A percentile compares a stretch with the other conserved stretches of the same genome.
phyloP scores from a whole-genome alignment of 176 grass and related monocot species.

The Eleusine coracana region DNA sequence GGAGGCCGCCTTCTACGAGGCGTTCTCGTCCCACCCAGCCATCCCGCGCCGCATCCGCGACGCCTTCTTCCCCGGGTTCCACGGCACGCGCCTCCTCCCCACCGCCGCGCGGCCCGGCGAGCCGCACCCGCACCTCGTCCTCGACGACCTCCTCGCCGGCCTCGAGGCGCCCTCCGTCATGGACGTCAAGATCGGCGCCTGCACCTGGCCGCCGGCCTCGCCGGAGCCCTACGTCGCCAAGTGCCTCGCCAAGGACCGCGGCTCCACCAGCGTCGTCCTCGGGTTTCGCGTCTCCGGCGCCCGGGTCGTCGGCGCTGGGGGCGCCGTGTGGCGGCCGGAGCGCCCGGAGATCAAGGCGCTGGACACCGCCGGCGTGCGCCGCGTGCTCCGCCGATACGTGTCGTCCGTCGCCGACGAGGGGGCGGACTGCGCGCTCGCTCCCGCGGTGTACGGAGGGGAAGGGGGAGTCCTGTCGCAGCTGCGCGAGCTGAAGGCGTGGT shows the following conservation, averaged over 20 bases:
- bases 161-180: conserved; percentile 55
- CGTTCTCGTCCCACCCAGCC: conserved; percentile 48
- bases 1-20: conserved; percentile 74
- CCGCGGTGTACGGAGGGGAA: conserved; percentile 63
- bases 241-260: conserved; percentile 76
- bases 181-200: conserved; percentile 90
- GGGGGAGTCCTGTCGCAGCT: conserved; percentile 72
- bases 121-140: conserved; percentile 58
- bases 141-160: conserved; percentile 70
- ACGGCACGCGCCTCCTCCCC: conserved; percentile 61
- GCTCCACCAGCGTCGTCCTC: conserved; percentile 55
- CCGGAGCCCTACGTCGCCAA: conserved; percentile 70
- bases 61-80: conserved; percentile 70
- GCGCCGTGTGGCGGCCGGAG: conserved; percentile 52
- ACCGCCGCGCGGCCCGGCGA: conserved; percentile 40
- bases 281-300: conserved; percentile 74
- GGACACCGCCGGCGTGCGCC: conserved; percentile 50
- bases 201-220: conserved; percentile 56
- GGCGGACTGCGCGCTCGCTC: conserved; percentile 51
- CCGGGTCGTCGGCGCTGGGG: conserved; percentile 38
- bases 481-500: conserved; percentile 84
- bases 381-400: conserved; percentile 67
- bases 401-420: conserved; percentile 41
- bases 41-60: conserved; percentile 48
- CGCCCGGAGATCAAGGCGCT: conserved; percentile 47